Evolutionary conservation across 495 filamentous ascomycete genomes (phyloP).

Genomic region (Penicillium manginii): DNA sequence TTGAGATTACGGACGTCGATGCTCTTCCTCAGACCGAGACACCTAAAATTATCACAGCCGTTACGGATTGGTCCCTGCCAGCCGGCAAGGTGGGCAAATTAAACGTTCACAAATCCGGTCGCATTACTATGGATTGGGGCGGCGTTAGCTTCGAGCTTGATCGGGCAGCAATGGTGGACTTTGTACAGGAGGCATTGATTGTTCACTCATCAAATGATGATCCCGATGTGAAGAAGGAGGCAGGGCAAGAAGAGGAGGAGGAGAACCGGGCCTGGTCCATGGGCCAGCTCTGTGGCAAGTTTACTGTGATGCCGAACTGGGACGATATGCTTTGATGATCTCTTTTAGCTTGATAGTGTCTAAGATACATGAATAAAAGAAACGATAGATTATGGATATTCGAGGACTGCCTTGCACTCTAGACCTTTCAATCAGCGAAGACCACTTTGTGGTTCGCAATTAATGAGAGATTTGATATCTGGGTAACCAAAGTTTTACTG

Average conservation of each 20-base stretch:
- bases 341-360: not conserved
- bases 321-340: conserved; percentile 45
- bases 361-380: not conserved
- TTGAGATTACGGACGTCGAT: conserved; percentile 35
- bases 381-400: not conserved
- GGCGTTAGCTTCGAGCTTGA: conserved; percentile 52
- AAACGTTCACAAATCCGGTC: conserved; percentile 55
- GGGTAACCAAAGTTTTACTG: too few species aligned
- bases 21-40: conserved; percentile 20
- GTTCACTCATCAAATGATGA: conserved; percentile 38
- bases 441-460: too few species aligned
- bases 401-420: not conserved
- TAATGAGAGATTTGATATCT: too few species aligned
- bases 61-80: conserved; percentile 48
- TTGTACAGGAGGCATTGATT: conserved; percentile 52
- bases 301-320: conserved; percentile 55
- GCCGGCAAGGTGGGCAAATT: conserved; percentile 60
- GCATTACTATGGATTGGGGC: conserved; percentile 54
- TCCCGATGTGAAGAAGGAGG: conserved; percentile 11
- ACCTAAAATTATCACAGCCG: conserved; percentile 40
- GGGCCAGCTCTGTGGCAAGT: conserved; percentile 54
- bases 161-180: conserved; percentile 46
- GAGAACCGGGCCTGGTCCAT: conserved; percentile 51
- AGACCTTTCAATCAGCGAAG: too few species aligned
- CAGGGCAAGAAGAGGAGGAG: conserved; percentile 33